Conservation (phyloP, 176 grass and related monocot species). For the Oryza nivara region DNA sequence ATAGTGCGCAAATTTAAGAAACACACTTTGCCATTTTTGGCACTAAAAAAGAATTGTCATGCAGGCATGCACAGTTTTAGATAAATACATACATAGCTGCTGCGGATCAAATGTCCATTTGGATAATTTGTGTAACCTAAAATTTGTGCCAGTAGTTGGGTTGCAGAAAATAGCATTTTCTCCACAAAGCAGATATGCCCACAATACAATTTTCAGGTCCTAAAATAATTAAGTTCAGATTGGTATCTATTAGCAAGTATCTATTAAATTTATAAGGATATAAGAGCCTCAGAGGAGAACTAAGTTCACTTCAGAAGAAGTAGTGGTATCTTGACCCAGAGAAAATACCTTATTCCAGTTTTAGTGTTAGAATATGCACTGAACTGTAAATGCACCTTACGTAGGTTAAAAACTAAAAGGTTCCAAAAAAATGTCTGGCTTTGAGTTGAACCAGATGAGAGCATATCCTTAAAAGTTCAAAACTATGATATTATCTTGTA, state of each 20-base stretch:
- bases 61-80: background rate
- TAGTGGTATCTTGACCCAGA: background rate
- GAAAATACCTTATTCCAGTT: background rate
- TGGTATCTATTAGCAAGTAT: conserved; percentile 2
- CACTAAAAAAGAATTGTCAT: conserved; percentile 8
- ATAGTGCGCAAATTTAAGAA: background rate
- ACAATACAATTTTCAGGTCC: background rate
- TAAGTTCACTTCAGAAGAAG: background rate
- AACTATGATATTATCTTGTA: conserved; percentile 3
- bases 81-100: background rate
- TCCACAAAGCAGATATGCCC: background rate
- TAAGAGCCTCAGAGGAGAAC: background rate
- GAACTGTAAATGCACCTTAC: background rate
- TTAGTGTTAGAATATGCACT: background rate
- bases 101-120: background rate
- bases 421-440: background rate
- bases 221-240: background rate
- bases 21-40: background rate
- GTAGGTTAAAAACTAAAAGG: background rate
- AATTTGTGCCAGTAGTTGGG: background rate
- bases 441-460: conserved; percentile 16
- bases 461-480: background rate
- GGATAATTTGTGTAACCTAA: background rate
- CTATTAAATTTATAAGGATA: background rate
- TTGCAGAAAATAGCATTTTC: conserved; percentile 5